Percentiles rank a stretch among this genome's conserved stretches.
These are phyloP conservation scores for Daldinia grandis DNA, from an alignment of 495 filamentous ascomycete genomes.

Conservation along the genomic window DNA sequence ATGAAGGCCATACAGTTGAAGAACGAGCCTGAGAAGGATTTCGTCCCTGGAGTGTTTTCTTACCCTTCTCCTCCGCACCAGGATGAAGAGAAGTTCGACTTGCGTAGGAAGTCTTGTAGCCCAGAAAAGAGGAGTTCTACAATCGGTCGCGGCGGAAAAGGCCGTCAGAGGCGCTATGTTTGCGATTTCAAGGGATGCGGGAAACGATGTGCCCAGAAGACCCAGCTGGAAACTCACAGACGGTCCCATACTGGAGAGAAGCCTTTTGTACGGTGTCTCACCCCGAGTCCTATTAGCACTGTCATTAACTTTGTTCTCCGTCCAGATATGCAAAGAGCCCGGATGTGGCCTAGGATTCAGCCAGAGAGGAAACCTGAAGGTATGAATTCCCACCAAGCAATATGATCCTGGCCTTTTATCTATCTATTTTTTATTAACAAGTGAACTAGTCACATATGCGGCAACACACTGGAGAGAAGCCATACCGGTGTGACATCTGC, in stretches of 20 bases:
- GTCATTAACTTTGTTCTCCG: neutral
- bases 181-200: slow-evolving; percentile 79
- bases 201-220: slow-evolving; percentile 91
- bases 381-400: slow-evolving; percentile 48
- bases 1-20: slow-evolving; percentile 93
- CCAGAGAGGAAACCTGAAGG: slow-evolving; percentile 88
- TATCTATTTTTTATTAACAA: no score
- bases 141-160: neutral
- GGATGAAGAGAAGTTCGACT: slow-evolving; percentile 34
- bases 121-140: slow-evolving; percentile 7
- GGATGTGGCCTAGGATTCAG: slow-evolving; percentile 84
- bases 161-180: slow-evolving; percentile 69
- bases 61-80: slow-evolving; percentile 36
- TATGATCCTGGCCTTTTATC: slow-evolving; percentile 2
- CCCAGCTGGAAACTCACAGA: slow-evolving; percentile 90
- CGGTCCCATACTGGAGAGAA: slow-evolving; percentile 90
- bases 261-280: slow-evolving; percentile 75
- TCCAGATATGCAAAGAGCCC: slow-evolving; percentile 74
- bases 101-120: slow-evolving; percentile 33
- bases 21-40: slow-evolving; percentile 46
- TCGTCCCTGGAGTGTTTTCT: slow-evolving; percentile 13
- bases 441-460: slow-evolving; percentile 77
- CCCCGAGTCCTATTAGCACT: neutral
- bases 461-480: slow-evolving; percentile 83
- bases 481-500: slow-evolving; percentile 84